phyloP scores from a whole-genome alignment of 2,329 filamentous ascomycete species.

The Verticillium tricorpus region DNA sequence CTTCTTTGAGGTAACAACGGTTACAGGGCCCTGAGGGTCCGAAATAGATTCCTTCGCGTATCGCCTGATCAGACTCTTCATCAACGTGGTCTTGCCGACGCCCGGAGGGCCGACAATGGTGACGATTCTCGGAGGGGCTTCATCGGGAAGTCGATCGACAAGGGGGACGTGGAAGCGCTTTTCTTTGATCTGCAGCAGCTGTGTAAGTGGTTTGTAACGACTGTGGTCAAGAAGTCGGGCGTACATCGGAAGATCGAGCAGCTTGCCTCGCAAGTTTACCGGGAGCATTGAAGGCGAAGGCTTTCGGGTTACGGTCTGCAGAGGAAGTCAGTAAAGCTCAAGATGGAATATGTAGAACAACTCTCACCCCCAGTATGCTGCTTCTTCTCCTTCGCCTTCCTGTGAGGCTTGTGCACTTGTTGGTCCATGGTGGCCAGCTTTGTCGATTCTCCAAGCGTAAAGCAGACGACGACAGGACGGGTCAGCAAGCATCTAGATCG shows the following conservation, averaged over 20 bases:
- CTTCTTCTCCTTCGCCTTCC: constrained; percentile 87
- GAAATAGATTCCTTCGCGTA: constrained; percentile 95
- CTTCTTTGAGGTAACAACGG: constrained; percentile 93
- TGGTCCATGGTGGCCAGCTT: constrained; percentile 62
- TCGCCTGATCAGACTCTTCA: constrained; percentile 89
- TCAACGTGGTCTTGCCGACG: constrained; percentile 89
- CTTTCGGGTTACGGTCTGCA: constrained; percentile 77
- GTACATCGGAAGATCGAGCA: constrained; percentile 66
- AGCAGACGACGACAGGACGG: neutral
- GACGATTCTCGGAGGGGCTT: constrained; percentile 88
- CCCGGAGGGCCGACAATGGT: constrained; percentile 92
- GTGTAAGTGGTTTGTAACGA: neutral
- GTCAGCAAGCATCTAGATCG: neutral
- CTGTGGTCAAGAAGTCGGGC: constrained; percentile 11
- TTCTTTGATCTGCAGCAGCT: constrained; percentile 68
- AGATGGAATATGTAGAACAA: neutral
- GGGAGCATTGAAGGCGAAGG: constrained; percentile 79
- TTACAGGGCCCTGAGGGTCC: constrained; percentile 85
- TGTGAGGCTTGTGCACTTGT: constrained; percentile 80
- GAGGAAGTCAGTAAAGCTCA: constrained; percentile 14
- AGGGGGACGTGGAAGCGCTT: constrained; percentile 94
- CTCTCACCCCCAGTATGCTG: constrained; percentile 51
- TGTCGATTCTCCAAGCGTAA: neutral
- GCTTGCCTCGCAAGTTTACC: constrained; percentile 75
- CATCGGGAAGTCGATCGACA: constrained; percentile 91